Base-by-base conservation (phyloP, 805 yeast species). In the Candida hungchunana region DNA sequence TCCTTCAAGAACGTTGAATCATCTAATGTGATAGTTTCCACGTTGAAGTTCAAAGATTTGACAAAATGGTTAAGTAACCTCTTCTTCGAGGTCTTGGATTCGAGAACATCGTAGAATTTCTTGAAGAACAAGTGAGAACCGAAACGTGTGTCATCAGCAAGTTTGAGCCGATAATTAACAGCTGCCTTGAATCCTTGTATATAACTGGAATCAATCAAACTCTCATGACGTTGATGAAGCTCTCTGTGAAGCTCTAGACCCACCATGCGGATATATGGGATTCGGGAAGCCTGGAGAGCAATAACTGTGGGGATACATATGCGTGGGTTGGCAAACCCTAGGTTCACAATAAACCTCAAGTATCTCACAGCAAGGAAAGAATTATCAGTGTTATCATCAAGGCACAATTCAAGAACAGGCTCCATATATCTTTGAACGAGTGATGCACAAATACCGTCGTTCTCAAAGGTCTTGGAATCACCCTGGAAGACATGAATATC, bases 281-380 rank as follows among this genome's bases (percentile, higher is more conserved):
- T 58, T 1, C 63, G 58, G 0, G 86, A 75, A 0, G 83, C 66
- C 39, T 79, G 78, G 23, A 87, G 60, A 0, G 90, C 90, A 37
- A 85, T 69, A 1, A 84, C 66, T 0, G 88, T 79, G 0, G 88
- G 73, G 6, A 80, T 71, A 48, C 86, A 75, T 5, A 72, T 49
- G 37, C 82, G 71, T 1, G 96, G 96, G 50, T 82, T 84, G 0
- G 82, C 81, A 56, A 75, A 81, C 0, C 95, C 95, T 36, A 77
- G 66, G 19, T 67, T 67, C 8, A 81, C 69, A 17, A 81, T 73
- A 28, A 73, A 55, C 36, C 69, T 75, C 28, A 85, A 50, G 41
- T 78, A 75, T 21, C 67, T 62, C 4, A 79, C 67, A 0, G 86
- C 79, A 2, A 67, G 54, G 19, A 63, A 56, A 1, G 85, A 73